Base-by-base conservation (phyloP, 169 alveolate genomes). In the Miamiensis avidus region DNA sequence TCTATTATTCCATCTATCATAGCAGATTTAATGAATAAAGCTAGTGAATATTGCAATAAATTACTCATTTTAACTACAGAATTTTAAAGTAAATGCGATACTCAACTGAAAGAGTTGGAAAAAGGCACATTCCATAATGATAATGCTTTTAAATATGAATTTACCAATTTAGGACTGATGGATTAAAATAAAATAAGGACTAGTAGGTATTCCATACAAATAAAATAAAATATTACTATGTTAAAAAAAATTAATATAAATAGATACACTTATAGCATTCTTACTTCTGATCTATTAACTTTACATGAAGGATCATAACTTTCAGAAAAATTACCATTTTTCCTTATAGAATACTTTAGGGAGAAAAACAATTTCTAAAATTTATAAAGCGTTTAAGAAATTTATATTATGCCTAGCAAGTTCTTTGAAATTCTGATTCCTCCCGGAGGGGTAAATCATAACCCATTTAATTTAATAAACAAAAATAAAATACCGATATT, bases 11-110 rank as follows among this genome's bases (percentile, higher is more conserved):
- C 84, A 0, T 65, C 34, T n/a, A 79, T 79, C 26, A 79, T 79
- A 0, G 74, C 77, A 16, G 84, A 79, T 29, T 69, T 79, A 29
- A 27, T 79, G 64, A 79, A 79, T 64, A 79, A 72, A 64, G 84
- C 84, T 31, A 64, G 84, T 28, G 84, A 79, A 49, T 79, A 49
- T 29, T n/a, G 76, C 64, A 31, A 72, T 25, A 29, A 65, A 29
- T 74, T 79, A n/a, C 29, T 34, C 49, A 65, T 34, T 29, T 34
- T 33, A 1, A 29, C 29, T 49, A 49, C 29, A 34, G 76, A 34
- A 29, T 79, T 79, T 34, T 64, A 74, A 28, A 29, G 31, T 49
- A 34, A 79, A 15, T 34, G 64, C 15, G 31, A 33, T n/a, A 29
- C 29, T 34, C 15, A 29, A 31, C 49, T 29, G 28, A 79, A 27